phyloP scores from a whole-genome alignment of 306 rosid genomes.

The Datisca glomerata region DNA sequence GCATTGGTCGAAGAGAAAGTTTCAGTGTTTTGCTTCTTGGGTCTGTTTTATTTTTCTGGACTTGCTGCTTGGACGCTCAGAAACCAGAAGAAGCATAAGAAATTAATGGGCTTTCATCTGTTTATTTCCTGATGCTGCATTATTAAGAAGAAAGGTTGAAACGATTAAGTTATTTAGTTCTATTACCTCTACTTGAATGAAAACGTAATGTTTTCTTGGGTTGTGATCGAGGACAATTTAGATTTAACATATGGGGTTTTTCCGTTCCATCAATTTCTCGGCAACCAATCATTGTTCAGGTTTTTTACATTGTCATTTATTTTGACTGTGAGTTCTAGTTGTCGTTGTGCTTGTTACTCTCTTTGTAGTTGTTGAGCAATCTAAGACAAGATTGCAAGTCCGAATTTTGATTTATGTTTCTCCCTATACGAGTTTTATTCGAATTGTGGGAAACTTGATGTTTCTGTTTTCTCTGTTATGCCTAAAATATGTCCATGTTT shows the following conservation, averaged over 20 bases:
- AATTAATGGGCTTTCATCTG: conserved; percentile 11
- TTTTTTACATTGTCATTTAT: background rate
- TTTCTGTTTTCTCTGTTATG: too few relatives aligned
- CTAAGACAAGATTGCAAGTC: too few relatives aligned
- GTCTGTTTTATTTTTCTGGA: conserved; percentile 18
- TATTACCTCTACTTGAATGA: conserved; percentile 37
- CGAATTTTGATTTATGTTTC: too few relatives aligned
- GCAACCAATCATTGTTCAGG: conserved; percentile 21
- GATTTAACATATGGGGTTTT: conserved; percentile 9
- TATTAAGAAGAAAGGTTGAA: too few relatives aligned
- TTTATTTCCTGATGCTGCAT: conserved; percentile 14
- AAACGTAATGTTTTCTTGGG: conserved; percentile 8
- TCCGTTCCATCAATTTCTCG: conserved; percentile 24
- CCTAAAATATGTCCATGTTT: too few relatives aligned
- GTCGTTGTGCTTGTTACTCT: conserved; percentile 15
- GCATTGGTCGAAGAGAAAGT: too few relatives aligned
- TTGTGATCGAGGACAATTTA: conserved; percentile 5
- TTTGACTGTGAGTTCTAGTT: conserved; percentile 10
- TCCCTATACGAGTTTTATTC: too few relatives aligned
- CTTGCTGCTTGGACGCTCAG: conserved; percentile 40
- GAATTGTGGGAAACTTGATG: too few relatives aligned
- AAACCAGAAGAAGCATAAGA: conserved; percentile 22
- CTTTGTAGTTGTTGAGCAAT: conserved; percentile 13
- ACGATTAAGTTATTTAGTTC: too few relatives aligned
- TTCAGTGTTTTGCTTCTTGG: conserved; percentile 18